Evolutionary conservation across 139 green algal genomes (phyloP), one percentile per base, ranked within the genome.

Genomic region (Tetradesmus obliquus): DNA sequence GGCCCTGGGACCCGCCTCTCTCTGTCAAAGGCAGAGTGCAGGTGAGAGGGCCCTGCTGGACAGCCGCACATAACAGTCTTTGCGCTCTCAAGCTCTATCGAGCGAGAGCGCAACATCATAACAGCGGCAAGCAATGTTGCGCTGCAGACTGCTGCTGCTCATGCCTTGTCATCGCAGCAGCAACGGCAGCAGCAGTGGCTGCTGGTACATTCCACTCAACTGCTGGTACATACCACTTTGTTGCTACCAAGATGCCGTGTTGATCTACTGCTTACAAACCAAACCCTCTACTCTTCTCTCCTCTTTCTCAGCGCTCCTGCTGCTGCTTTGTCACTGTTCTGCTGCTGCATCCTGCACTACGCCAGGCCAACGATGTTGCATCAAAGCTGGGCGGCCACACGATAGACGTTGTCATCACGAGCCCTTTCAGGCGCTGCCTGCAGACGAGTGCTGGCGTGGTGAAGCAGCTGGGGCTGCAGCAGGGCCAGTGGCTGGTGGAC

Each of bases 361-460:
- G 5, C 5, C 82, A 95, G 93, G 93, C 93, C 9, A 57, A 87
- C 1, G 91, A 88, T 8, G 93, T 62, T 24, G 93, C 72, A 3
- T 53, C 54, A 0, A 55, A 58, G 17, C 82, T 93, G 45, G 81
- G 58, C 55, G 53, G 54, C 0, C 71, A 87, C 55, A 45, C 79
- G 13, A 91, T 94, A 24, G 92, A 94, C 55, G 88, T 91, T 53
- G 85, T 95, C 1, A 79, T 95, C 58, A 93, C 85, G 7, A 94
- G 92, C 1, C 93, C 93, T 5, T 95, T 95, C 82, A 71, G 90
- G 22, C 88, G 93, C 55, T 95, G 93, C 91, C 80, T 95, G 54
- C 93, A 95, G 91, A 95, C 93, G 6, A 94, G 90, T 72, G 92
- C 93, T 3, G 92, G 92, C 19, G 82, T 94, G 9, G 92, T 94